phyloP scores from a whole-genome alignment of 1,284 basidiomycete genomes.

The Ceratobasidium sp. region DNA sequence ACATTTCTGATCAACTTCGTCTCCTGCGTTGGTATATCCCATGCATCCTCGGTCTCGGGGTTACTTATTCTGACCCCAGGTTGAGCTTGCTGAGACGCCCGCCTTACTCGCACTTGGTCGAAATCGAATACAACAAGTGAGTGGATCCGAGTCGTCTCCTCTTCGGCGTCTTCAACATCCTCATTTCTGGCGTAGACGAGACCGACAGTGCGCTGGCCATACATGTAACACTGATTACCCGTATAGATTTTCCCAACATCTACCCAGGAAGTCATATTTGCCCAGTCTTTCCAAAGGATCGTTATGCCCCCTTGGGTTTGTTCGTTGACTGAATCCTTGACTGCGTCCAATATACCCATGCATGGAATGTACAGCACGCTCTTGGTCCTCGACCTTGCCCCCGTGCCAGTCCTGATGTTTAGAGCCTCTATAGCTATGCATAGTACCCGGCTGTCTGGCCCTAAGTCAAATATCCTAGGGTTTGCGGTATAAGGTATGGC shows the following conservation, averaged over 20 bases:
- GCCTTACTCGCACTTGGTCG: slow-evolving; percentile 1
- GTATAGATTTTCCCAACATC: slow-evolving; percentile 10
- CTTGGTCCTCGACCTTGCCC: not conserved
- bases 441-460: slow-evolving; percentile 3
- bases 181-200: not conserved
- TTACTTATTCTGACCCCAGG: not conserved
- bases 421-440: slow-evolving; percentile 2
- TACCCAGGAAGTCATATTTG: slow-evolving; percentile 8
- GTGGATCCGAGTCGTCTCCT: not conserved
- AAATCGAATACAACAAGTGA: slow-evolving; percentile 26
- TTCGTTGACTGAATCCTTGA: not conserved
- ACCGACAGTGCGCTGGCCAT: slow-evolving; percentile 15
- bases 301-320: not conserved
- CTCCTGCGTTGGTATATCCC: no score
- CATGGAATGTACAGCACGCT: slow-evolving; percentile 14
- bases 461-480: slow-evolving; percentile 16
- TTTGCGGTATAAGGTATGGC: not conserved
- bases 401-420: not conserved
- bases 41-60: not conserved
- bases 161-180: not conserved
- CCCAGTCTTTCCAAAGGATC: slow-evolving; percentile 23
- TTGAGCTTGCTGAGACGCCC: not conserved
- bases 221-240: slow-evolving; percentile 17
- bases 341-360: not conserved
- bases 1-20: slow-evolving; percentile 1